Evolutionary conservation across 2,329 filamentous ascomycete species (phyloP).

Genomic region (Fusarium sambucinum): DNA sequence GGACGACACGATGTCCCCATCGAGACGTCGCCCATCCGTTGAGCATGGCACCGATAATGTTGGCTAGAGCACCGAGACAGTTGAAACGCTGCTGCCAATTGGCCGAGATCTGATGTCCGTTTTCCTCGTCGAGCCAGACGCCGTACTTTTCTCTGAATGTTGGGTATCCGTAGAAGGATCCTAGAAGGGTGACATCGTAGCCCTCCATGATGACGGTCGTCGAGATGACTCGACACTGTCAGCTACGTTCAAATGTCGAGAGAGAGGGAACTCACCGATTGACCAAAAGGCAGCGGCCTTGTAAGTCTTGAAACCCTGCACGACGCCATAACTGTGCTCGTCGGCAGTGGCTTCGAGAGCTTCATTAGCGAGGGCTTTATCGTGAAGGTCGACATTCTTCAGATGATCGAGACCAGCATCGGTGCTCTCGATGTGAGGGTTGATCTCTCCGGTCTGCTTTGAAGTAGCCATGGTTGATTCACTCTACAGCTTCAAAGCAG

Average conservation of each 20-base stretch:
- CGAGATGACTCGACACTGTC: constrained; percentile 53
- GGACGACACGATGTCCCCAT: constrained; percentile 59
- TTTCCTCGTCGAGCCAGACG: constrained; percentile 49
- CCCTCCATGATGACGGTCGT: constrained; percentile 65
- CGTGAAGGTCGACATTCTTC: constrained; percentile 51
- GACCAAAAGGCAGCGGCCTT: constrained; percentile 57
- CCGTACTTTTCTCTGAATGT: constrained; percentile 58
- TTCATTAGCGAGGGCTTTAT: constrained; percentile 55
- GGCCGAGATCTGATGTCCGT: constrained; percentile 61
- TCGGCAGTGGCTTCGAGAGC: constrained; percentile 53
- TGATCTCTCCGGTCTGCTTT: constrained; percentile 34
- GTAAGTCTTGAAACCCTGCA: constrained; percentile 56
- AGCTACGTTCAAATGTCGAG: neutral
- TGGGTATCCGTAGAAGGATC: constrained; percentile 61
- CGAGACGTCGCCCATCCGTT: constrained; percentile 58
- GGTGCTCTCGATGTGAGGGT: constrained; percentile 50
- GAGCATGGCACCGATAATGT: constrained; percentile 56
- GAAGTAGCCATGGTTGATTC: constrained; percentile 41
- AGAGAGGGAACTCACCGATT: constrained; percentile 48
- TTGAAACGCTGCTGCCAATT: constrained; percentile 65
- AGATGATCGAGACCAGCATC: constrained; percentile 49
- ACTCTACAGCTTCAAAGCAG: constrained; percentile 12
- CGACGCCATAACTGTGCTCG: constrained; percentile 54
- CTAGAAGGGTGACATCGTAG: constrained; percentile 62
- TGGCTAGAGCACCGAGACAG: constrained; percentile 51